Conservation (phyloP, 768 basidiomycete species). For the Strobilomyces confusus region DNA sequence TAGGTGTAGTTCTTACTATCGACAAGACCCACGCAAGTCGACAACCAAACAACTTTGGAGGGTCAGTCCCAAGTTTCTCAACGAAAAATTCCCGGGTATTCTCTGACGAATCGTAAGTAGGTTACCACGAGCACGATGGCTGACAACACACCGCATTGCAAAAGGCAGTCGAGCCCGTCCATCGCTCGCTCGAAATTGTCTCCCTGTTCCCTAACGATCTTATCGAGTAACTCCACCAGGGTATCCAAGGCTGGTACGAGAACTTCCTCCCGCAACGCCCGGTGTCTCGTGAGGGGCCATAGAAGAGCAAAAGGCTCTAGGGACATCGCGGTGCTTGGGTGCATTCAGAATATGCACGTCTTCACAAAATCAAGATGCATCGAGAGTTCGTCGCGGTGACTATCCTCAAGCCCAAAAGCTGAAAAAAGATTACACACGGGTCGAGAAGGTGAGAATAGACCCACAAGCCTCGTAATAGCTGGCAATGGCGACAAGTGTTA, state of each 20-base stretch:
- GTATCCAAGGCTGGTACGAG: conserved; percentile 12
- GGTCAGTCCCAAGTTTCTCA: not conserved
- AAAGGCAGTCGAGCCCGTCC: conserved; percentile 18
- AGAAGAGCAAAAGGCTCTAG: conserved; percentile 18
- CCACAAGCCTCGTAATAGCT: conserved; percentile 22
- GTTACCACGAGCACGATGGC: not conserved
- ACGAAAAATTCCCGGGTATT: conserved; percentile 8
- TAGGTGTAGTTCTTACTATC: conserved; percentile 2
- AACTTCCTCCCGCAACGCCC: conserved; percentile 9
- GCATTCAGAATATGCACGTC: conserved; percentile 9
- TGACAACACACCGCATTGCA: conserved; percentile 15
- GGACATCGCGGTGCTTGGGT: conserved; percentile 17
- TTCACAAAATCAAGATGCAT: conserved; percentile 11
- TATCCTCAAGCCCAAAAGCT: conserved; percentile 9
- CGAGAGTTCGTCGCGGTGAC: not conserved
- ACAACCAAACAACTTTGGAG: not conserved
- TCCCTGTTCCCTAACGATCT: not conserved
- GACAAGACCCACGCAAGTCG: conserved; percentile 14
- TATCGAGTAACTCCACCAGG: conserved; percentile 16
- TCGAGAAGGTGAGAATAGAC: not conserved
- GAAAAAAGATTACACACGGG: not conserved
- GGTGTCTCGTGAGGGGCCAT: conserved; percentile 18
- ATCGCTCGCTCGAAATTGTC: conserved; percentile 19
- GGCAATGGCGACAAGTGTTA: conserved; percentile 20
- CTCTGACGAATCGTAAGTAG: conserved; percentile 3